Conservation (phyloP, 2,329 filamentous ascomycete genomes). For the Achaetomium macrosporum region DNA sequence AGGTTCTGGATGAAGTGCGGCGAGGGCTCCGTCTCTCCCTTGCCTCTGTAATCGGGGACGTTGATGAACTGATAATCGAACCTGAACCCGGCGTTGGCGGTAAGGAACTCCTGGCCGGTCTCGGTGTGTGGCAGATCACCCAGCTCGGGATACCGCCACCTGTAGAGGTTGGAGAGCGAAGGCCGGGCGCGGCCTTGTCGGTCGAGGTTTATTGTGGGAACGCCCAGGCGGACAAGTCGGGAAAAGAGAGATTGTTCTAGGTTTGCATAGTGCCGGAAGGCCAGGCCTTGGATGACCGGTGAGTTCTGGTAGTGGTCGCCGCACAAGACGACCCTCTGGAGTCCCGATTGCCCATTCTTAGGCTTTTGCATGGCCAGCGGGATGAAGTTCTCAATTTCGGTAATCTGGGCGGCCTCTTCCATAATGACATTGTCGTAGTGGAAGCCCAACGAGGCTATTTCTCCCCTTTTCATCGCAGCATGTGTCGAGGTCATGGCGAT, state of each 20-base stretch:
- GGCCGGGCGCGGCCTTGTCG: slow-evolving; percentile 88
- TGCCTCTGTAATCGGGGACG: slow-evolving; percentile 86
- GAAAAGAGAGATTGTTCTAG: slow-evolving; percentile 94
- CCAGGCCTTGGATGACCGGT: slow-evolving; percentile 88
- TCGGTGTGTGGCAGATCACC: slow-evolving; percentile 73
- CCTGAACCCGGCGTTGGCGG: slow-evolving; percentile 84
- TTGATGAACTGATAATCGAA: slow-evolving; percentile 97
- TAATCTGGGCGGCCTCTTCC: slow-evolving; percentile 98
- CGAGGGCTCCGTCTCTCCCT: slow-evolving; percentile 80
- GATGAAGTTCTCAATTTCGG: slow-evolving; percentile 94
- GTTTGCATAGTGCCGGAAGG: slow-evolving; percentile 91
- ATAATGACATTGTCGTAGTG: slow-evolving; percentile 97
- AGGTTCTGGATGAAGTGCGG: slow-evolving; percentile 96
- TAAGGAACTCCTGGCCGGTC: slow-evolving; percentile 62
- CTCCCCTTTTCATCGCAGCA: slow-evolving; percentile 85
- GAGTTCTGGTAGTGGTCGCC: slow-evolving; percentile 97
- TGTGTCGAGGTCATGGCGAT: slow-evolving; percentile 99
- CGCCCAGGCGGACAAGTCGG: slow-evolving; percentile 80
- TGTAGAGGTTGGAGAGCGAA: slow-evolving; percentile 82
- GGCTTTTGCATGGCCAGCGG: slow-evolving; percentile 87
- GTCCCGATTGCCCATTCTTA: slow-evolving; percentile 61
- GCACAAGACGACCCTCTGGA: slow-evolving; percentile 86
- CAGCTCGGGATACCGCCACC: slow-evolving; percentile 82
- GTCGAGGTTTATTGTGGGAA: slow-evolving; percentile 85
- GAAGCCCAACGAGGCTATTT: slow-evolving; percentile 89